Percentiles rank a stretch among this genome's conserved stretches.
Evolutionary conservation across 2,329 filamentous ascomycete genomes (phyloP).

Genomic region (Botrytis squamosa): DNA sequence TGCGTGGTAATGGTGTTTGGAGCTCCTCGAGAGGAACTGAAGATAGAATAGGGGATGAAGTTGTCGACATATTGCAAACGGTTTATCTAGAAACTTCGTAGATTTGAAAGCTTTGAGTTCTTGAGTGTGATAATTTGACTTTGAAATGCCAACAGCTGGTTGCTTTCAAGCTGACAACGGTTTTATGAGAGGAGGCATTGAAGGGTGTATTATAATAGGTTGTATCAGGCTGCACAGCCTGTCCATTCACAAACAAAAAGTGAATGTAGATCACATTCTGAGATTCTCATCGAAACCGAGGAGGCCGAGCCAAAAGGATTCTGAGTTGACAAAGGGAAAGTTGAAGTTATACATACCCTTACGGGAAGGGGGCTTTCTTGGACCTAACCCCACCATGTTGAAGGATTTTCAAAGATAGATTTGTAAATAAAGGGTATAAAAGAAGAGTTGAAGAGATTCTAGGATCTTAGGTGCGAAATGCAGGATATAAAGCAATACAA

Average conservation of each 20-base stretch:
- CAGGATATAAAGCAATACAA: conserved; percentile 6
- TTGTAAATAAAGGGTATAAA: background rate
- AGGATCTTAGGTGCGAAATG: background rate
- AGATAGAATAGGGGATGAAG: background rate
- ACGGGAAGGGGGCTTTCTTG: conserved; percentile 64
- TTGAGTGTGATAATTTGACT: background rate
- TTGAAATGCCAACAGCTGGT: background rate
- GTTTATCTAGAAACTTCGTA: background rate
- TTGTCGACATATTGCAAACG: background rate
- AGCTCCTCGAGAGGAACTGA: background rate
- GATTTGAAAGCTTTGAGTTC: background rate
- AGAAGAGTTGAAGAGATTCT: background rate
- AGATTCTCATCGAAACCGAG: background rate
- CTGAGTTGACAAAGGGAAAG: background rate
- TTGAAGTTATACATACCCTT: conserved; percentile 62
- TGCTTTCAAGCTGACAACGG: background rate
- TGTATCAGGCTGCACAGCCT: background rate
- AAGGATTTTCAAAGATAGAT: conserved; percentile 22
- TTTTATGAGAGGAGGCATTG: background rate
- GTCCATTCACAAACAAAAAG: background rate
- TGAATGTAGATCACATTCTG: background rate
- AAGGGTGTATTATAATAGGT: background rate
- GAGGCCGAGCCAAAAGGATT: background rate
- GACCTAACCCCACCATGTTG: conserved; percentile 62
- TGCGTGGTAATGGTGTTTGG: background rate